Conservation (phyloP, 495 filamentous ascomycete species). For the Penicillium ochrochloron region DNA sequence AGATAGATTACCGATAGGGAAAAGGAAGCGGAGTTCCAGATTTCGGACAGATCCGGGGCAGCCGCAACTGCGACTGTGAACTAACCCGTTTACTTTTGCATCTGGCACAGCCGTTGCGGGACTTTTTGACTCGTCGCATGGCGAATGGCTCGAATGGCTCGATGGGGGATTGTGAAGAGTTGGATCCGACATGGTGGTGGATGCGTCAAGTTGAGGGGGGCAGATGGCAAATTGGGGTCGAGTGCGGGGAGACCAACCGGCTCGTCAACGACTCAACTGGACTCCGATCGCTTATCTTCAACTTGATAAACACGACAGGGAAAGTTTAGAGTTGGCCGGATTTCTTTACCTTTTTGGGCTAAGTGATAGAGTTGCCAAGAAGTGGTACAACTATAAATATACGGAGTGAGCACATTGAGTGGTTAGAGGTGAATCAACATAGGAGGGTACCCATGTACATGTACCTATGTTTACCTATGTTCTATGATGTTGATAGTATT, state of each 20-base stretch:
- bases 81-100: slow-evolving; percentile 58
- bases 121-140: slow-evolving; percentile 56
- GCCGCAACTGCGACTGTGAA: not conserved
- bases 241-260: slow-evolving; percentile 3
- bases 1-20: not conserved
- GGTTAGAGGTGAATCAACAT: not conserved
- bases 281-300: slow-evolving; percentile 2
- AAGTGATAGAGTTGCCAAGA: not conserved
- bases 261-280: not conserved
- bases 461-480: not conserved
- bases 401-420: too few species aligned
- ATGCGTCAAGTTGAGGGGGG: slow-evolving; percentile 1
- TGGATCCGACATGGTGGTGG: slow-evolving; percentile 12
- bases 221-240: not conserved
- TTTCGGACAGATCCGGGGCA: slow-evolving; percentile 2
- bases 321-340: not conserved
- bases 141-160: slow-evolving; percentile 1
- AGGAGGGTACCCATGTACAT: not conserved
- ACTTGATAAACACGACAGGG: not conserved
- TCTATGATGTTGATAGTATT: not conserved
- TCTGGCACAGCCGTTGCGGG: slow-evolving; percentile 50
- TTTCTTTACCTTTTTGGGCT: slow-evolving; percentile 13
- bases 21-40: not conserved
- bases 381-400: too few species aligned
- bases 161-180: slow-evolving; percentile 12